Evolutionary conservation across 2,329 filamentous ascomycete species (phyloP).

Genomic region (Gaeumannomyces tritici): DNA sequence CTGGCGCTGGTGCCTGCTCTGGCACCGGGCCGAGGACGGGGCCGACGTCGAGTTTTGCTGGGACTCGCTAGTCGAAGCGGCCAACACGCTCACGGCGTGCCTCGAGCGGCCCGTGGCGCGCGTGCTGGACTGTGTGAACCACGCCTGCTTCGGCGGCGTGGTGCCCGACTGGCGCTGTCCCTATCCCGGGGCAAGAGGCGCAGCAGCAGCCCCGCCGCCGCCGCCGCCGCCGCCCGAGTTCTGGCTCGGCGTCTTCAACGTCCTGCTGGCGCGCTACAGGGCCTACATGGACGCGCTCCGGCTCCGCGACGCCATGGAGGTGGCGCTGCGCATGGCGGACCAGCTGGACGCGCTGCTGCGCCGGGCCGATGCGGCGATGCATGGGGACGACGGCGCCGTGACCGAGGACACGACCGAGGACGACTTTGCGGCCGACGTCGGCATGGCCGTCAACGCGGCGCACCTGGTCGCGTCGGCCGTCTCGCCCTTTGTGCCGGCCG

Average conservation of each 20-base stretch:
- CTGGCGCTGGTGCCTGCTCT: conserved; percentile 68
- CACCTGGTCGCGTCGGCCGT: conserved; percentile 72
- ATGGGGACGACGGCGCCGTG: conserved; percentile 32
- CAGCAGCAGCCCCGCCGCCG: background rate
- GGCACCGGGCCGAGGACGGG: conserved; percentile 61
- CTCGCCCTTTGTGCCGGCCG: conserved; percentile 76
- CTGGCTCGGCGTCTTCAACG: conserved; percentile 44
- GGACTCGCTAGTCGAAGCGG: conserved; percentile 55
- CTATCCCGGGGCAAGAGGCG: too few relatives aligned
- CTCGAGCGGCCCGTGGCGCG: conserved; percentile 53
- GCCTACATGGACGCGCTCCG: conserved; percentile 61
- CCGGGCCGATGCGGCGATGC: conserved; percentile 11
- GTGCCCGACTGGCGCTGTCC: conserved; percentile 36
- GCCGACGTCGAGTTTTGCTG: conserved; percentile 64
- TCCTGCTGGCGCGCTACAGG: conserved; percentile 54
- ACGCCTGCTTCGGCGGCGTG: conserved; percentile 62
- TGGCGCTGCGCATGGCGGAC: conserved; percentile 53
- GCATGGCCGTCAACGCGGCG: conserved; percentile 74
- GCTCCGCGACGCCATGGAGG: conserved; percentile 56
- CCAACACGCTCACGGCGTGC: conserved; percentile 70
- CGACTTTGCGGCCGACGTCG: conserved; percentile 49
- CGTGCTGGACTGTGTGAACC: conserved; percentile 49
- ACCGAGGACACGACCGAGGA: conserved; percentile 44
- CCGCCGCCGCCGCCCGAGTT: too few relatives aligned
- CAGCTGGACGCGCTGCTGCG: conserved; percentile 39